Conservation (phyloP, 1,284 basidiomycete genomes). For the Cryptococcus depauperatus region DNA sequence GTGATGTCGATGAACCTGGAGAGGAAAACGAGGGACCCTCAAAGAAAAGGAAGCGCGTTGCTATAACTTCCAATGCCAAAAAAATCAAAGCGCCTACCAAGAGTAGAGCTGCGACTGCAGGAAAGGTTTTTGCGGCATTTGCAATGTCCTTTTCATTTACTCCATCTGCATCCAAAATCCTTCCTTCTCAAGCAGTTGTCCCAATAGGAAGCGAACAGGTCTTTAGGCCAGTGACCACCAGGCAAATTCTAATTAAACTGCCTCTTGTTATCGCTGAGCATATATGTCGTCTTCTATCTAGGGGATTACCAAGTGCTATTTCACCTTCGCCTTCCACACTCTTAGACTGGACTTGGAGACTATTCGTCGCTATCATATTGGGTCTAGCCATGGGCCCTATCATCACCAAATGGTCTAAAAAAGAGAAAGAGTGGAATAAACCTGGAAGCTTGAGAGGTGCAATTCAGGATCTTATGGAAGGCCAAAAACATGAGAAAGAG, state of each 20-base stretch:
- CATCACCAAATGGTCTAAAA: slow-evolving; percentile 12
- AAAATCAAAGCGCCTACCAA: slow-evolving; percentile 13
- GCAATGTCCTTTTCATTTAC: slow-evolving; percentile 38
- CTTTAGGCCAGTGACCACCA: slow-evolving; percentile 11
- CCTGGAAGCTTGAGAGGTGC: slow-evolving; percentile 1
- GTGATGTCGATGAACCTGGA: slow-evolving; percentile 24
- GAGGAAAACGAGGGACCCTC: slow-evolving; percentile 31
- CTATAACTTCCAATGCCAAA: slow-evolving; percentile 2
- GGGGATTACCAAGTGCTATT: slow-evolving; percentile 23
- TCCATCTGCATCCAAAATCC: slow-evolving; percentile 18
- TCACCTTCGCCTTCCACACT: slow-evolving; percentile 25
- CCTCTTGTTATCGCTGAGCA: slow-evolving; percentile 41
- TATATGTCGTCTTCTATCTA: slow-evolving; percentile 26
- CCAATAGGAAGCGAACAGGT: background rate
- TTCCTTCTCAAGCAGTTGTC: background rate
- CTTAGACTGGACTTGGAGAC: slow-evolving; percentile 35
- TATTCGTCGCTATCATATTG: slow-evolving; percentile 30
- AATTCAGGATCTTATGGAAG: slow-evolving; percentile 5
- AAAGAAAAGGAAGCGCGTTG: slow-evolving; percentile 15
- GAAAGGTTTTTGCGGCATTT: slow-evolving; percentile 39
- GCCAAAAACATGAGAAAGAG: slow-evolving; percentile 8
- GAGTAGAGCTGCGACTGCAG: slow-evolving; percentile 12
- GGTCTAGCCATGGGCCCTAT: slow-evolving; percentile 25
- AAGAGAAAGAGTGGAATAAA: slow-evolving; percentile 1
- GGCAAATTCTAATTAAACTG: slow-evolving; percentile 29